Evolutionary conservation across 78 protist genomes (phyloP), one percentile per base, ranked within the genome.

Genomic region (Cavenderia fasciculata): DNA sequence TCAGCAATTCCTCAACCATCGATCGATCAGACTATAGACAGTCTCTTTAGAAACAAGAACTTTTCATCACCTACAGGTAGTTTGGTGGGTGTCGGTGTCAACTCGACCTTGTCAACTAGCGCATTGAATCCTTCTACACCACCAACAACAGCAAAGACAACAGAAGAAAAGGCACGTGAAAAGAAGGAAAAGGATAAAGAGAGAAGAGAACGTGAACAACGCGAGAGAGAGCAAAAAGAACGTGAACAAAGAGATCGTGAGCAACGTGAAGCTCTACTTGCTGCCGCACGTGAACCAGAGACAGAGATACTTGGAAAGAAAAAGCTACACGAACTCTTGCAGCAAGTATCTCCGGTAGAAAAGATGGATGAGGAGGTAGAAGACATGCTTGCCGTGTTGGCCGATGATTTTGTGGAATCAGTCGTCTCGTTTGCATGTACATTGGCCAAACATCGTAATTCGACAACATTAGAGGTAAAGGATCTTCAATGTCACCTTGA

Each of bases 391-490:
- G 23, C 87, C 4, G 94, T 92, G 3, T 77, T 94, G 21, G 96
- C 96, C 36, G 96, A 94, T 38, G 96, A 94, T 31, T 94, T 94
- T 47, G 86, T 94, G 2, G 95, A 92, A n/a, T 57, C 76, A 16
- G 93, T 93, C 0, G 77, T 87, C 46, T 36, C 88, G 16, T 75
- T 74, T 51, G 92, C 94, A 29, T 94, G 95, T 43, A 65, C 92
- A 38, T 65, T 94, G 2, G 96, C 96, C 6, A 92, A 93, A 33
- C 96, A 94, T 66, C 49, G 96, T 19, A 73, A 74, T 33, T 85
- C 94, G 8, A 59, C 36, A 29, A 59, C 76, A 40, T 49, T 94
- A 54, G 96, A 94, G 56, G 95, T 92, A 0, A 87, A 95, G 25
- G 96, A 94, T 82, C n/a, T 94, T 6, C 75, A 92, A 34, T 84